Conservation (phyloP, 768 basidiomycete genomes). For the Pleurotus platypus region DNA sequence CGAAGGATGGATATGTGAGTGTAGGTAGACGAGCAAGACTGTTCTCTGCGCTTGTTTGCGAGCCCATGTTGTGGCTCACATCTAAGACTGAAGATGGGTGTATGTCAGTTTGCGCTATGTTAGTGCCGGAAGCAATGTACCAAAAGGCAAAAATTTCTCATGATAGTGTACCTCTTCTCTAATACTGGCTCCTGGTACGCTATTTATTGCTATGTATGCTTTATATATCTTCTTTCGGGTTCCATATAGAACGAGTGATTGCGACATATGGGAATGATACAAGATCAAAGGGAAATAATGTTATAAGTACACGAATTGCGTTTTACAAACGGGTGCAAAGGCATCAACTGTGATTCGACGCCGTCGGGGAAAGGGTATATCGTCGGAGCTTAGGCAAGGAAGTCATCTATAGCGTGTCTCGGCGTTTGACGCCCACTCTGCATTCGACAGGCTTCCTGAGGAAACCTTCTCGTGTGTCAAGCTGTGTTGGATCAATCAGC, state of each 20-base stretch:
- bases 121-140: neutral
- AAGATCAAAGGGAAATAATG: neutral
- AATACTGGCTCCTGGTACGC: no score
- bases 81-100: conserved; percentile 6
- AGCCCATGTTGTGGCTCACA: conserved; percentile 4
- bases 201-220: neutral
- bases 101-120: neutral
- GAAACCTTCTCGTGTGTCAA: conserved; percentile 82
- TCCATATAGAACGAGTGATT: neutral
- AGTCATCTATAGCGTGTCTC: conserved; percentile 27
- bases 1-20: neutral
- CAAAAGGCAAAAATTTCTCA: no score
- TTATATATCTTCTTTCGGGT: neutral
- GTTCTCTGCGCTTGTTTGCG: neutral
- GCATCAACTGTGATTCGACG: no score
- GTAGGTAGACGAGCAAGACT: neutral
- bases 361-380: no score
- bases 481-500: conserved; percentile 31
- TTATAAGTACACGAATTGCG: neutral
- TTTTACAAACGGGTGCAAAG: no score
- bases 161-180: no score
- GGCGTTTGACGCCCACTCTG: conserved; percentile 66
- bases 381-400: no score
- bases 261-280: no score
- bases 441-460: conserved; percentile 79